Percentiles rank a stretch among this genome's conserved stretches.
Evolutionary conservation across 148 eudicot genomes (phyloP).

Genomic region (Pouteria glomerata): DNA sequence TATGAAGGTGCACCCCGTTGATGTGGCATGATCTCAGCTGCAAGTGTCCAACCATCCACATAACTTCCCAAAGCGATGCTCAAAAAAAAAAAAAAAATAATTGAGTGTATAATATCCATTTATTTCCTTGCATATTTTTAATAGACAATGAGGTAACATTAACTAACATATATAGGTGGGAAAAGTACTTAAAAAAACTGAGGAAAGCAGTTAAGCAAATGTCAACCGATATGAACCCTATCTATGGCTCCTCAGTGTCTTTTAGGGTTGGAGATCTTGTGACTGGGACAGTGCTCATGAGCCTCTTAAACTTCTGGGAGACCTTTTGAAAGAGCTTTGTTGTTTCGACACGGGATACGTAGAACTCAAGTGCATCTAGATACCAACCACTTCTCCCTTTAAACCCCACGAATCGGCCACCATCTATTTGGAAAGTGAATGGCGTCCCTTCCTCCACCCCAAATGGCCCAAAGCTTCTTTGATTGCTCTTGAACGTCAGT

Average conservation of each 20-base stretch:
- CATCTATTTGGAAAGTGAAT: constrained; percentile 49
- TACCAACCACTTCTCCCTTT: constrained; percentile 69
- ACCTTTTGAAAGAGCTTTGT: constrained; percentile 23
- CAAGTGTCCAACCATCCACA: no score
- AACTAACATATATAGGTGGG: no score
- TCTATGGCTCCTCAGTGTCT: constrained; percentile 12
- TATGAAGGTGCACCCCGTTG: no score
- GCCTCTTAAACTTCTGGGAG: constrained; percentile 35
- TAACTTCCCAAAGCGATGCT: no score
- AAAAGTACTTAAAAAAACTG: no score
- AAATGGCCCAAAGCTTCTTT: constrained; percentile 56
- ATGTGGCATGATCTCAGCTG: no score
- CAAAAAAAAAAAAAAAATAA: no score
- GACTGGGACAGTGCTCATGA: constrained; percentile 13
- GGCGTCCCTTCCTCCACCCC: constrained; percentile 64
- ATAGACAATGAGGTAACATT: no score
- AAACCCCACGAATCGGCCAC: constrained; percentile 50
- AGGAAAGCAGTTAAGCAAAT: no score
- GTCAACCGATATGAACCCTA: no score
- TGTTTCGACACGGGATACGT: constrained; percentile 21
- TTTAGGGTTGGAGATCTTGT: constrained; percentile 26
- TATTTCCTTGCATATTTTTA: no score
- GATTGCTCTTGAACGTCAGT: constrained; percentile 51
- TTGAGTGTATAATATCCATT: no score
- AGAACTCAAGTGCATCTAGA: constrained; percentile 58